A percentile compares a stretch with the other conserved stretches of the same genome.
These are phyloP conservation scores for Citrullus mucosospermus DNA, from an alignment of 306 rosid genomes.

Conservation along the genomic window DNA sequence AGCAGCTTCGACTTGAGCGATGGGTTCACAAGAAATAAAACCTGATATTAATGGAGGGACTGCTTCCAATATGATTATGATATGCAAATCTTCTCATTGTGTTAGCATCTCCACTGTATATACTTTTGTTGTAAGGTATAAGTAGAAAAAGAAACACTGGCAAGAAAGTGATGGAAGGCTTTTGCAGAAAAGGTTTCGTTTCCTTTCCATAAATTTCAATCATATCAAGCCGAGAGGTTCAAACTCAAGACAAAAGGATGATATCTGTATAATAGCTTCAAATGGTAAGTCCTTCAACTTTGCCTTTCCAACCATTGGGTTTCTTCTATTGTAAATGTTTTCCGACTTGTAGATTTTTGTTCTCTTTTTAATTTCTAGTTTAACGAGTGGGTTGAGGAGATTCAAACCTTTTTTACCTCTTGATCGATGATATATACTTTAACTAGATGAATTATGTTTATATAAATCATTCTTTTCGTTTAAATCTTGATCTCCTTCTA, in stretches of 20 bases:
- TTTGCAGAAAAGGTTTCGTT: background rate
- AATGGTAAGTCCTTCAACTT: background rate
- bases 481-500: too few relatives aligned
- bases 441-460: too few relatives aligned
- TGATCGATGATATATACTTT: too few relatives aligned
- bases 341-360: too few relatives aligned
- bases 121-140: background rate
- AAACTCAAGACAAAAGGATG: background rate
- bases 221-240: background rate
- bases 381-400: too few relatives aligned
- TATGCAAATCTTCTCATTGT: background rate
- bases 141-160: background rate
- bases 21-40: constrained; percentile 40
- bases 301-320: background rate
- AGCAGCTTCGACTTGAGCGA: constrained; percentile 81
- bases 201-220: too few relatives aligned
- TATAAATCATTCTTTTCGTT: too few relatives aligned
- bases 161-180: background rate
- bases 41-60: background rate
- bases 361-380: too few relatives aligned
- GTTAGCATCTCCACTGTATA: background rate
- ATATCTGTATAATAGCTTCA: background rate
- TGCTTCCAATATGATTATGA: background rate
- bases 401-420: too few relatives aligned
- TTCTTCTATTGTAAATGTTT: background rate